phyloP scores from a whole-genome alignment of 768 basidiomycete genomes.

The Leccinum uliginosum region DNA sequence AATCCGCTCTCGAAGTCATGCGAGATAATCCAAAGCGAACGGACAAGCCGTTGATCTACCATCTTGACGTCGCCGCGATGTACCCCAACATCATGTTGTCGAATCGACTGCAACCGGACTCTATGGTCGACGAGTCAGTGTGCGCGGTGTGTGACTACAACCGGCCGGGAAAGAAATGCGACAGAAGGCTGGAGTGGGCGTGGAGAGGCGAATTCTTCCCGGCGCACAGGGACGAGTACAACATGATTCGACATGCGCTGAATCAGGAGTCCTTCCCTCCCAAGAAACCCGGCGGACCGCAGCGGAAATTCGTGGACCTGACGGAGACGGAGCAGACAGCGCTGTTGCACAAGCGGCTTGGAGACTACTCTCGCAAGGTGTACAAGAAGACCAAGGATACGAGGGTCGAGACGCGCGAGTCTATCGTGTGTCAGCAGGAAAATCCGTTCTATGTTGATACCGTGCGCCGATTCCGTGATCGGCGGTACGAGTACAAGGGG shows the following conservation, averaged over 20 bases:
- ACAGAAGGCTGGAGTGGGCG: constrained; percentile 92
- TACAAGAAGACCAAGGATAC: constrained; percentile 99
- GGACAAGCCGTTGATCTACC: constrained; percentile 96
- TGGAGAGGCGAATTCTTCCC: constrained; percentile 99
- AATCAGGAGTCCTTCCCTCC: constrained; percentile 93
- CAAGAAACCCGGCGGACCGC: constrained; percentile 65
- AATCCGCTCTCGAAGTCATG: constrained; percentile 74
- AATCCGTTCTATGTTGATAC: constrained; percentile 99
- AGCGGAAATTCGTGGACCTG: constrained; percentile 81
- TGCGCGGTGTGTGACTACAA: constrained; percentile 99
- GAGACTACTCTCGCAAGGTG: constrained; percentile 97
- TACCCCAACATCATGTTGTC: constrained; percentile 99
- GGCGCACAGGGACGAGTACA: constrained; percentile 93
- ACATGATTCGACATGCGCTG: constrained; percentile 97
- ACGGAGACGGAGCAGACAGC: constrained; percentile 83
- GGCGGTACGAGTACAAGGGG: constrained; percentile 98
- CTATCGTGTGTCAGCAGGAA: constrained; percentile 96
- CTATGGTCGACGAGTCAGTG: constrained; percentile 92
- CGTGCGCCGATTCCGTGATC: constrained; percentile 92
- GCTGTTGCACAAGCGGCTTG: constrained; percentile 91
- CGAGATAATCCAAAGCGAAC: constrained; percentile 85
- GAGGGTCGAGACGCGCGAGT: constrained; percentile 86
- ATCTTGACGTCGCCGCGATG: constrained; percentile 99
- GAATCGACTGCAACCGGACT: constrained; percentile 96
- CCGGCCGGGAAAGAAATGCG: constrained; percentile 91